A percentile compares a stretch with the other conserved stretches of the same genome.
phyloP scores from a whole-genome alignment of 495 filamentous ascomycete genomes.

The Clohesyomyces aquaticus region DNA sequence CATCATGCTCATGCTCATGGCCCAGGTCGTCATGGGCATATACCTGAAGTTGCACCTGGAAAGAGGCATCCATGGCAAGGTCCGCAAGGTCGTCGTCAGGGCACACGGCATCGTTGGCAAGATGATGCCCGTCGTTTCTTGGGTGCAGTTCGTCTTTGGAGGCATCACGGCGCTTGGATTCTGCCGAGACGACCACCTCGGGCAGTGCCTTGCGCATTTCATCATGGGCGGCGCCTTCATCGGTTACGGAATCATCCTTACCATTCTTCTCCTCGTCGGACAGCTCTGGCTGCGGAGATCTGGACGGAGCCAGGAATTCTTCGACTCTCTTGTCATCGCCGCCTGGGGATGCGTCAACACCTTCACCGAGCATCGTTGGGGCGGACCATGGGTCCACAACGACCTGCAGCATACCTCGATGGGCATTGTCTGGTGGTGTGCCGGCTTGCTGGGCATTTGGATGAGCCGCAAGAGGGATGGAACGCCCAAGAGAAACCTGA shows the following conservation, averaged over 20 bases:
- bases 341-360: conserved; percentile 97
- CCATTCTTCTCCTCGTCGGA: conserved; percentile 83
- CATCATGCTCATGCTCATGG: conserved; percentile 75
- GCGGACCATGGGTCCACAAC: conserved; percentile 84
- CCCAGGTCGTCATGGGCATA: conserved; percentile 77
- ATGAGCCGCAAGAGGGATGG: conserved; percentile 80
- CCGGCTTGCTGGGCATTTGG: conserved; percentile 91
- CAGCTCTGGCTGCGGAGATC: conserved; percentile 84
- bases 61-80: conserved; percentile 75
- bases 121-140: conserved; percentile 79
- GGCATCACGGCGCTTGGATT: conserved; percentile 94
- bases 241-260: conserved; percentile 85
- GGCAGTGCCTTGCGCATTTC: conserved; percentile 95
- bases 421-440: conserved; percentile 97
- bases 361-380: conserved; percentile 97
- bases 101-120: conserved; percentile 85
- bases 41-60: conserved; percentile 90
- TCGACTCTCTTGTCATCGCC: conserved; percentile 87
- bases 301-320: conserved; percentile 94
- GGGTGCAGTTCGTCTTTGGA: conserved; percentile 96
- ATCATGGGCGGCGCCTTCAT: conserved; percentile 99
- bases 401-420: conserved; percentile 97
- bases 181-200: conserved; percentile 86
- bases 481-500: conserved; percentile 85
- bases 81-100: conserved; percentile 71